Evolutionary conservation across 116 monocot species (phyloP), one percentile per base, ranked within the genome.

Genomic region (Trichopus zeylanicus): DNA sequence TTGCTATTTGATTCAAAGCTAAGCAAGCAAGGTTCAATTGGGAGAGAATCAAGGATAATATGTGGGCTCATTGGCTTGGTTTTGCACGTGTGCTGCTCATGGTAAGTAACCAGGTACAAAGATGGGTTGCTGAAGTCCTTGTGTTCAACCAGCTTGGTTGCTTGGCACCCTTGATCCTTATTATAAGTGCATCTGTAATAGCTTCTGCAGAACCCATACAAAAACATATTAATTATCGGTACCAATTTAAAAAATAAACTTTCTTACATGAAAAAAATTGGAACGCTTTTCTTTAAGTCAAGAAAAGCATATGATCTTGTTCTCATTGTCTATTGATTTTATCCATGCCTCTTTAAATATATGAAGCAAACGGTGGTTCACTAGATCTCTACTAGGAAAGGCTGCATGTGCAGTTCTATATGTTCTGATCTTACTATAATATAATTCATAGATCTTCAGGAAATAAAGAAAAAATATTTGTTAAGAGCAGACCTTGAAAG

Each of bases 171-270:
- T 62, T 82, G 66, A 11, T 67, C 66, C 1, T 62, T 49, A 0
- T 35, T 62, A 19, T 73, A 53, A 1, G 65, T 63, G 77, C 82
- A 82, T 61, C 56, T 77, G 31, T 67, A 77, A 56, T 82, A 82
- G 70, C 61, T 67, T 56, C 82, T 82, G 66, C 29, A 53, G 7
- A 57, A 30, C 26, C 48, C 12, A 18, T 4, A 1, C 12, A 6
- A 48, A 1, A 0, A 19, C 0, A 48, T 13, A 48, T 48, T 1
- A 16, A 48, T 48, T 37, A 37, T 8, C 7, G 15, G 37, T 37
- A 11, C 15, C 0, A 8, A 8, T 37, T 37, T 37, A 5, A 34
- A 37, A 37, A 37, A 11, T 5, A 37, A 37, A 11, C 37, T 1
- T n/a, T 37, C 37, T 37, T 11, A 37, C 15, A 37, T 37, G 37